phyloP scores from a whole-genome alignment of 1,284 basidiomycete genomes.

The Inonotus obliquus region DNA sequence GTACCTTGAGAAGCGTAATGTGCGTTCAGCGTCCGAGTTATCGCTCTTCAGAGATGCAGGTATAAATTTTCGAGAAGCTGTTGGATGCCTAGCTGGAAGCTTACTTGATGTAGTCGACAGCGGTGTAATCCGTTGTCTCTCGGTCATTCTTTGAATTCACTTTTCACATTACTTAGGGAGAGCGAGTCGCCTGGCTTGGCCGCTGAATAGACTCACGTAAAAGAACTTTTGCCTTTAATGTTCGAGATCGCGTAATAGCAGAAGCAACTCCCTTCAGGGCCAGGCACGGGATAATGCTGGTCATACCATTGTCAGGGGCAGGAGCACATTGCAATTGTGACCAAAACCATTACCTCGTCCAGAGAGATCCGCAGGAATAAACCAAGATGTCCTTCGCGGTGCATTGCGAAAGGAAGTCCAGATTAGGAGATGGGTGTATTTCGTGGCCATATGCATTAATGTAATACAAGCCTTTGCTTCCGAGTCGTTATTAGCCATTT shows the following conservation, averaged over 20 bases:
- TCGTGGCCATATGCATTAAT: constrained; percentile 92
- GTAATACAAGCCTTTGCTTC: constrained; percentile 73
- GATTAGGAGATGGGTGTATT: constrained; percentile 85
- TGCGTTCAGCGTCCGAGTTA: constrained; percentile 67
- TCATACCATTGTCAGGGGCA: not conserved
- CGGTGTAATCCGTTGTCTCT: constrained; percentile 84
- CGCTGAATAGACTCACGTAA: constrained; percentile 52
- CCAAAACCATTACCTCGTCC: constrained; percentile 65
- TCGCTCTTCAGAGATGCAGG: constrained; percentile 43
- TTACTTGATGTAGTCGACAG: constrained; percentile 79
- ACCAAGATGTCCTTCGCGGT: constrained; percentile 68
- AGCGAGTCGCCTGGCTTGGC: not conserved
- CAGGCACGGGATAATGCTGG: constrained; percentile 86
- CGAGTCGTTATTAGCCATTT: not conserved
- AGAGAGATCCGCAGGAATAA: constrained; percentile 90
- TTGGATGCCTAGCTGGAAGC: constrained; percentile 20
- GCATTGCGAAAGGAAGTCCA: constrained; percentile 71
- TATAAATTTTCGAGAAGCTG: constrained; percentile 18
- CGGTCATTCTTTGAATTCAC: constrained; percentile 90
- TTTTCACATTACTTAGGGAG: constrained; percentile 27
- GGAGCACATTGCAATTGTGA: not conserved
- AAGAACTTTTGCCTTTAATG: constrained; percentile 78
- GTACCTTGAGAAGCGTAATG: constrained; percentile 47
- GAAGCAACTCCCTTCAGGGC: constrained; percentile 79
- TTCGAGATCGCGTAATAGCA: constrained; percentile 71